These are phyloP conservation scores for Pythium chondricola DNA, from an alignment of 352 stramenopile species.

Conservation along the genomic window DNA sequence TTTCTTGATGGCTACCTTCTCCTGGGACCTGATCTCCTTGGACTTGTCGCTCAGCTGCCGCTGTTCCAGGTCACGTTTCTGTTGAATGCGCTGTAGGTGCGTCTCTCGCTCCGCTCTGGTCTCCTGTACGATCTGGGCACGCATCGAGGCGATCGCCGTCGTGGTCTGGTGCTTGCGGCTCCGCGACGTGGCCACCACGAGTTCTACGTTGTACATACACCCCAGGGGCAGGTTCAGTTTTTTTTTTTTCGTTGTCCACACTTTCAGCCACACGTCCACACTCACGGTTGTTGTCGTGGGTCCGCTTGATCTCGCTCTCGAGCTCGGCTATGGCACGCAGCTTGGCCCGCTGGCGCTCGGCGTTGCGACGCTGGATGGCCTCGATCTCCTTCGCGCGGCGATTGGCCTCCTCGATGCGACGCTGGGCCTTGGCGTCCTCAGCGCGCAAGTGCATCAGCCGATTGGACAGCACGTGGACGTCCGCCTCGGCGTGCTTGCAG, in stretches of 20 bases:
- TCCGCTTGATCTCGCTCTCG: slow-evolving; percentile 41
- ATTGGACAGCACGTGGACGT: slow-evolving; percentile 56
- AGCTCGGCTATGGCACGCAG: slow-evolving; percentile 44
- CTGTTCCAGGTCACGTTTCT: slow-evolving; percentile 33
- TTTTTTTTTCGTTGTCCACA: too few relatives aligned
- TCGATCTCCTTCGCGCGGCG: slow-evolving; percentile 54
- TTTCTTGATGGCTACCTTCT: slow-evolving; percentile 33
- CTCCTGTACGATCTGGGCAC: slow-evolving; percentile 47
- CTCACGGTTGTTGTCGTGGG: slow-evolving; percentile 55
- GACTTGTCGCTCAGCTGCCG: slow-evolving; percentile 34
- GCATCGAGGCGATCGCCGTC: slow-evolving; percentile 31
- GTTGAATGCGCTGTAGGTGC: slow-evolving; percentile 39
- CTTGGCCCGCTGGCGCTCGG: slow-evolving; percentile 40
- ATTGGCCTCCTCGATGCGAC: slow-evolving; percentile 66
- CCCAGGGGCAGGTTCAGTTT: neutral
- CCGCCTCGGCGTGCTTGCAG: slow-evolving; percentile 43
- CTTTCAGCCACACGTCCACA: too few relatives aligned
- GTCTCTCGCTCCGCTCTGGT: slow-evolving; percentile 34
- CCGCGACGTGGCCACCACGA: slow-evolving; percentile 25
- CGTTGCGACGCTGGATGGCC: slow-evolving; percentile 51
- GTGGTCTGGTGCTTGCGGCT: slow-evolving; percentile 37
- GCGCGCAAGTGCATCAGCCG: slow-evolving; percentile 51
- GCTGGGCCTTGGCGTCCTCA: slow-evolving; percentile 49
- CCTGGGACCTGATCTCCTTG: slow-evolving; percentile 43
- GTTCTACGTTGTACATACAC: slow-evolving; percentile 6